Evolutionary conservation across 257 asterid genomes (phyloP).

Genomic region (Verbena officinalis): DNA sequence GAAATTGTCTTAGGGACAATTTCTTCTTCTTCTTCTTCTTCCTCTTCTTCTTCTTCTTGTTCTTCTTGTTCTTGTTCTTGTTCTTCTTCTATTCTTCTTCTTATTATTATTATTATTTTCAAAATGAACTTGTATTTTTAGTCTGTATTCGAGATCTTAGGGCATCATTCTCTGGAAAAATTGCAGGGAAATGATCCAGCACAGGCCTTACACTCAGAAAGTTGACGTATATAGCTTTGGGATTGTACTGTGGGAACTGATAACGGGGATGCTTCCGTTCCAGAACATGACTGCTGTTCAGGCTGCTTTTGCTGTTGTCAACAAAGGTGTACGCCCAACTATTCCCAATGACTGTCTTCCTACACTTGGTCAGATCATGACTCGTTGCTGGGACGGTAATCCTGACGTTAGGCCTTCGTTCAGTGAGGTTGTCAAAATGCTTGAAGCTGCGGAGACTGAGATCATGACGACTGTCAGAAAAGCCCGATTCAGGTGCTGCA

Average conservation of each 20-base stretch:
- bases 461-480: conserved; percentile 84
- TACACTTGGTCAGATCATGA: conserved; percentile 82
- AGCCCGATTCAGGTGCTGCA: conserved; percentile 99
- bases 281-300: conserved; percentile 98
- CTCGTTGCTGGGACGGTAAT: conserved; percentile 88
- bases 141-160: conserved; percentile 15
- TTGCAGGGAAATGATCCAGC: conserved; percentile 99
- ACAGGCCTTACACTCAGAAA: conserved; percentile 92
- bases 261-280: conserved; percentile 98
- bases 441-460: conserved; percentile 89
- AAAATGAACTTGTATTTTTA: not conserved
- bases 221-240: conserved; percentile 98
- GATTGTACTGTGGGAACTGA: conserved; percentile 94
- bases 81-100: too few species aligned
- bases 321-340: conserved; percentile 89
- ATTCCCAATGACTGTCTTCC: conserved; percentile 82
- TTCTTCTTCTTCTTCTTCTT: too few species aligned
- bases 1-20: too few species aligned
- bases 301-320: conserved; percentile 97
- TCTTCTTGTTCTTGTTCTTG: too few species aligned
- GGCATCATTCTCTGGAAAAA: conserved; percentile 22
- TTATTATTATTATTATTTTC: too few species aligned
- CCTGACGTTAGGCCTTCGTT: conserved; percentile 91
- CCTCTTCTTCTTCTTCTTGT: too few species aligned
- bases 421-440: conserved; percentile 84